Evolutionary conservation across 129 eudicot genomes (phyloP), one percentile per base, ranked within the genome.

Genomic region (Calendula officinalis): DNA sequence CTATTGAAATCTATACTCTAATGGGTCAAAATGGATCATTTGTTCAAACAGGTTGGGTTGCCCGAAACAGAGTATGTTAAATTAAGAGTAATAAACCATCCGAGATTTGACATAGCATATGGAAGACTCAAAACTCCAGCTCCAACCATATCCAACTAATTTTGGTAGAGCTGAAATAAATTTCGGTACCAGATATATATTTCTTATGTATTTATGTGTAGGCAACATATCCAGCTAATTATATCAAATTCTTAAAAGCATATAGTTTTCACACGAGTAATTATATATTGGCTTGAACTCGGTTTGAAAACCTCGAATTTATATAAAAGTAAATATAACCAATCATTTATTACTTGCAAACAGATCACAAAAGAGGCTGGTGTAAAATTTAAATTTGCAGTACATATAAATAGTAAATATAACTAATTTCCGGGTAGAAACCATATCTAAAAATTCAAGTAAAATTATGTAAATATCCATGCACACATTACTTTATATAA

Each of bases 51-150:
- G n/a, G n/a, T n/a, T n/a, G n/a, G n/a, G n/a, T n/a, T n/a, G n/a
- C n/a, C n/a, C n/a, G n/a, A n/a, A n/a, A n/a, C n/a, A n/a, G n/a
- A n/a, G n/a, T n/a, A n/a, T n/a, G n/a, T 22, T 22, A 22, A 22
- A 22, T 22, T 22, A 8, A 45, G n/a, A 44, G 54, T 30, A 41
- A 30, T 8, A 30, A 79, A 86, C 88, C 94, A 86, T 86, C 94
- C 94, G 33, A 83, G 89, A 67, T 80, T 64, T 47, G 95, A 72
- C 90, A 83, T 83, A 54, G 95, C 95, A 49, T 62, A 76, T 4
- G 90, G 90, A 52, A 87, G 86, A 75, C 85, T 75, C 30, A 83
- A 76, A 51, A 86, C 95, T 58, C 90, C 95, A 7, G 95, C 95
- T 61, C 90, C 95, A 83, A 83, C 95, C 90, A 87, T 83, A 48